Evolutionary conservation across 345 rosid species (phyloP).

Genomic region (Fremontodendron californicum): DNA sequence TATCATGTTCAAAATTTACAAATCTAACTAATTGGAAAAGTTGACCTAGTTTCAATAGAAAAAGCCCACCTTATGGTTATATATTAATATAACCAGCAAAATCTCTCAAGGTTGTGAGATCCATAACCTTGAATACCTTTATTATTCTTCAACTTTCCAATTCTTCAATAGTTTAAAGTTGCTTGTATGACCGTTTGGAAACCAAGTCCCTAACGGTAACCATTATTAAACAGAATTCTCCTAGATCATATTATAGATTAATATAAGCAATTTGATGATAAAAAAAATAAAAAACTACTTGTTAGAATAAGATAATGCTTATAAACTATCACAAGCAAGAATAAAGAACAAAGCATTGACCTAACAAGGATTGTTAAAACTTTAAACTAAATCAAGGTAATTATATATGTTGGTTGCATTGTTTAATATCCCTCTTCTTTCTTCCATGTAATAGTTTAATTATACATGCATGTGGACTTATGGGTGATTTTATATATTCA

Average conservation of each 20-base stretch:
- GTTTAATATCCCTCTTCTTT: background rate
- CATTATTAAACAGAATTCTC: background rate
- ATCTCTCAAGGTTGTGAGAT: background rate
- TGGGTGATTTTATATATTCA: background rate
- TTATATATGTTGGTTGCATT: background rate
- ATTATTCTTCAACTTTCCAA: background rate
- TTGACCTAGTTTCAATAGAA: background rate
- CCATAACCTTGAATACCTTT: background rate
- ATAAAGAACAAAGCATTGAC: constrained; percentile 15
- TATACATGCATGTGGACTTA: constrained; percentile 5
- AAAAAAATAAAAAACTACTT: background rate
- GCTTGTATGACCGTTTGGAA: constrained; percentile 11
- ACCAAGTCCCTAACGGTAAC: background rate
- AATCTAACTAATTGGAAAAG: too few relatives aligned
- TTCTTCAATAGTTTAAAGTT: background rate
- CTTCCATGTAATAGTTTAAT: background rate
- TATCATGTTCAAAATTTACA: too few relatives aligned
- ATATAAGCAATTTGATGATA: background rate
- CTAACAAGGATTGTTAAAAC: background rate
- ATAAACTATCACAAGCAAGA: constrained; percentile 3
- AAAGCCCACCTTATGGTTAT: background rate
- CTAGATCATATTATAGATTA: background rate
- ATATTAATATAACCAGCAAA: background rate
- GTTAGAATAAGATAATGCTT: background rate
- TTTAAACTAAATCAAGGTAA: background rate